These are phyloP conservation scores for Clarkia xantiana DNA, from an alignment of 345 rosid species.

Conservation along the genomic window DNA sequence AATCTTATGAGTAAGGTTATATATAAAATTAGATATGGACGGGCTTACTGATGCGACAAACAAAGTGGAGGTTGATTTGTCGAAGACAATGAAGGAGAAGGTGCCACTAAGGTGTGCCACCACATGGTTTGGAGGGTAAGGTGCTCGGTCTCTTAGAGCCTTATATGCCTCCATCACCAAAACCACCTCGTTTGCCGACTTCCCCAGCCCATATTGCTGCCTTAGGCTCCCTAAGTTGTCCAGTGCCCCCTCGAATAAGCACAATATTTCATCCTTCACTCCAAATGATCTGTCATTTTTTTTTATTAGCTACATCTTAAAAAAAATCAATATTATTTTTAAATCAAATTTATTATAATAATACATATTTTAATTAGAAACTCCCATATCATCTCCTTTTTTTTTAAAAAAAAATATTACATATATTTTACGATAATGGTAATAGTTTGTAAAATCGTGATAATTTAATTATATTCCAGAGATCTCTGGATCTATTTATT, in stretches of 20 bases:
- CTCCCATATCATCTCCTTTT: no score
- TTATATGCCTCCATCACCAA: slow-evolving; percentile 91
- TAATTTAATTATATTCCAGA: no score
- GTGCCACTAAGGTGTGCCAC: slow-evolving; percentile 76
- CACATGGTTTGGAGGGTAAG: slow-evolving; percentile 82
- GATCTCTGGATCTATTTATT: no score
- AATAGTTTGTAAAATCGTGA: no score
- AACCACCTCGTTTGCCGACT: slow-evolving; percentile 71
- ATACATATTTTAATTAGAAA: no score
- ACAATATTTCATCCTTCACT: slow-evolving; percentile 84
- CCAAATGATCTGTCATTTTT: slow-evolving; percentile 52
- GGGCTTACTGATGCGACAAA: slow-evolving; percentile 46
- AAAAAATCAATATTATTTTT: neutral
- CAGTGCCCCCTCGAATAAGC: slow-evolving; percentile 89
- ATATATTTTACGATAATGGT: no score
- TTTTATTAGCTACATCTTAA: neutral
- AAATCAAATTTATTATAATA: no score
- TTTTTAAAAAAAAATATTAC: no score
- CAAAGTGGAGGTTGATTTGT: slow-evolving; percentile 66
- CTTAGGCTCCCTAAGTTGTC: slow-evolving; percentile 86
- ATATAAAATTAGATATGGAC: neutral
- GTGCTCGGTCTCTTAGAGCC: slow-evolving; percentile 96
- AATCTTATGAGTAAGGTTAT: neutral
- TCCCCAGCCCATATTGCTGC: slow-evolving; percentile 86
- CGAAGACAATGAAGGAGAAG: slow-evolving; percentile 82